A percentile compares a stretch with the other conserved stretches of the same genome.
These are phyloP conservation scores for Silene latifolia DNA, from an alignment of 148 eudicot species.

Conservation along the genomic window DNA sequence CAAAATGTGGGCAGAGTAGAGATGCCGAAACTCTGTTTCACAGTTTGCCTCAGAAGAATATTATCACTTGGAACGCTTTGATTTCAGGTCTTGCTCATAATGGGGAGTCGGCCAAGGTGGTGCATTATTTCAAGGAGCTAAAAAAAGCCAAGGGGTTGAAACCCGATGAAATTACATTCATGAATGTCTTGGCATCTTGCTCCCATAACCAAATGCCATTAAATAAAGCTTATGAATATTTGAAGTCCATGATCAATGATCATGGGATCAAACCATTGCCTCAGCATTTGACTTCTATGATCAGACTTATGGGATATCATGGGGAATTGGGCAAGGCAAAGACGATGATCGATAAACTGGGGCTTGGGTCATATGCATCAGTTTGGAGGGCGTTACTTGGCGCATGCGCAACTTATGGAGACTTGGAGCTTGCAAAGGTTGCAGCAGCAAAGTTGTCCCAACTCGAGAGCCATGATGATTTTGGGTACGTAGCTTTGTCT, in stretches of 20 bases:
- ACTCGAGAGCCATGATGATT: constrained; percentile 49
- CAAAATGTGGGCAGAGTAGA: constrained; percentile 58
- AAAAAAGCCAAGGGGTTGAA: constrained; percentile 34
- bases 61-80: constrained; percentile 76
- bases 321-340: constrained; percentile 61
- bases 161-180: constrained; percentile 69
- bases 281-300: constrained; percentile 62
- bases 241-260: constrained; percentile 46
- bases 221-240: constrained; percentile 43
- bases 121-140: constrained; percentile 50
- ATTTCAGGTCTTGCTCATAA: constrained; percentile 83
- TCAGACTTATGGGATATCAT: constrained; percentile 74
- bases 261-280: constrained; percentile 48
- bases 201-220: constrained; percentile 56
- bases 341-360: constrained; percentile 60
- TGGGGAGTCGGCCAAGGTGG: constrained; percentile 49
- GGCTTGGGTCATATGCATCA: constrained; percentile 44
- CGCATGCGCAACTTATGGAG: constrained; percentile 58
- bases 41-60: constrained; percentile 47
- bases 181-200: constrained; percentile 68
- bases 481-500: constrained; percentile 62
- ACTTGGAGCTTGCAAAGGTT: constrained; percentile 49
- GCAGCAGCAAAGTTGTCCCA: constrained; percentile 58
- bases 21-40: constrained; percentile 51
- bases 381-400: constrained; percentile 89